These are phyloP conservation scores for Saturnispora diversa DNA, from an alignment of 805 yeast genomes.

Conservation along the genomic window DNA sequence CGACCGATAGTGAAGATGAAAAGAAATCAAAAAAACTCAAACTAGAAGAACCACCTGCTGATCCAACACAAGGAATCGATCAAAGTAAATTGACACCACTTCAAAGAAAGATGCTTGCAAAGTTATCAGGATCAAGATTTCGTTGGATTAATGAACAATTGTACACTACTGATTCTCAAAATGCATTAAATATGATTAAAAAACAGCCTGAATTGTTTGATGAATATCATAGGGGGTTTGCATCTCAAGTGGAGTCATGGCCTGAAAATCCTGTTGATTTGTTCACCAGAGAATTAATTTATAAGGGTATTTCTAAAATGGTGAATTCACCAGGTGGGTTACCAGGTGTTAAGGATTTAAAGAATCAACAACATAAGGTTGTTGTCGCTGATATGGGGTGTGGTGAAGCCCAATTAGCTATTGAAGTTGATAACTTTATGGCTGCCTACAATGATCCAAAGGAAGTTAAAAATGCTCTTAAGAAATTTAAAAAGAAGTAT, in stretches of 20 bases:
- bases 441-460: constrained; percentile 16
- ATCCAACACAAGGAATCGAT: constrained; percentile 21
- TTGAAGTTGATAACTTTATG: constrained; percentile 49
- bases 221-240: constrained; percentile 92
- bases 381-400: constrained; percentile 98
- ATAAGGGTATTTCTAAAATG: constrained; percentile 47
- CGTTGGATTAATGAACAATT: constrained; percentile 97
- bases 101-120: constrained; percentile 93
- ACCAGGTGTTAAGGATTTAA: constrained; percentile 53
- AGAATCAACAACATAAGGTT: constrained; percentile 37
- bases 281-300: constrained; percentile 63
- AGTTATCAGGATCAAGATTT: constrained; percentile 88
- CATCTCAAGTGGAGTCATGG: constrained; percentile 94
- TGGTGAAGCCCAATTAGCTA: constrained; percentile 88
- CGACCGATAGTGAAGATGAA: constrained; percentile 4
- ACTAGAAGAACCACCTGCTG: constrained; percentile 13
- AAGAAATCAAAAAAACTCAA: constrained; percentile 6
- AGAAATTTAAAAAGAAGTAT: constrained; percentile 22
- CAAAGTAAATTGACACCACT: constrained; percentile 59
- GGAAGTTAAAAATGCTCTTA: constrained; percentile 30
- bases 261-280: constrained; percentile 98
- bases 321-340: constrained; percentile 94
- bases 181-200: constrained; percentile 63
- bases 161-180: constrained; percentile 76
- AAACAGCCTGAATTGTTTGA: constrained; percentile 85